Evolutionary conservation across 345 rosid genomes (phyloP), one percentile per base, ranked within the genome.

Genomic region (Psidium friedrichsthalianum): DNA sequence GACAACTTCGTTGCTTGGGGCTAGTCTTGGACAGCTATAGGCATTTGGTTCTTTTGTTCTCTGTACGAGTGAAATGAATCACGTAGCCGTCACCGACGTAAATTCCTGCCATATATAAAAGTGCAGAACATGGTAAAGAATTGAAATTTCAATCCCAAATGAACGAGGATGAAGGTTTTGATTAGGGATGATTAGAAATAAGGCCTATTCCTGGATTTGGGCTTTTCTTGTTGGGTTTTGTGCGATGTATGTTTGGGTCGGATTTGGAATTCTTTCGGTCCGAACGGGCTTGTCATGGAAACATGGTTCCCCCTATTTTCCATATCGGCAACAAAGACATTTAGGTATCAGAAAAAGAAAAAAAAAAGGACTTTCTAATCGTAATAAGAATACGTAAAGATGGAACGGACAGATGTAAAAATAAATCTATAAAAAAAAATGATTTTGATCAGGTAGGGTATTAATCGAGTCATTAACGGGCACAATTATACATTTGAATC

Each of bases 321-420:
- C 59, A 2, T 11, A 56, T 24, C 27, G 5, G 59, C 27, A 56
- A 24, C 9, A 55, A 55, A 55, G 27, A 56, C 27, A 56, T 22
- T 56, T 24, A 56, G 27, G 24, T 10, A 5, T 56, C 95, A 94
- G 88, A 96, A 93, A 83, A n/a, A 36, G 95, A 9, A 2, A 56
- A 56, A 55, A 24, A 5, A 10, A 24, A 21, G 9, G 13, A 1
- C 12, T 56, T 56, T 56, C 59, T 56, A 15, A 53, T 53, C 2
- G 55, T 21, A 5, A 53, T 16, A 16, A 53, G 55, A 24, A 3
- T 56, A 24, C 27, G 85, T 10, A 89, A 89, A 47, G 93, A 94
- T 86, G 47, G 90, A 42, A 42, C 44, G 44, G 44, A 44, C 47
- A 6, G 56, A 22, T 51, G 55, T 53, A 53, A 53, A 53, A 53